Base-by-base conservation (phyloP, 2,329 filamentous ascomycete species). In the Trichothecium sympodiale region DNA sequence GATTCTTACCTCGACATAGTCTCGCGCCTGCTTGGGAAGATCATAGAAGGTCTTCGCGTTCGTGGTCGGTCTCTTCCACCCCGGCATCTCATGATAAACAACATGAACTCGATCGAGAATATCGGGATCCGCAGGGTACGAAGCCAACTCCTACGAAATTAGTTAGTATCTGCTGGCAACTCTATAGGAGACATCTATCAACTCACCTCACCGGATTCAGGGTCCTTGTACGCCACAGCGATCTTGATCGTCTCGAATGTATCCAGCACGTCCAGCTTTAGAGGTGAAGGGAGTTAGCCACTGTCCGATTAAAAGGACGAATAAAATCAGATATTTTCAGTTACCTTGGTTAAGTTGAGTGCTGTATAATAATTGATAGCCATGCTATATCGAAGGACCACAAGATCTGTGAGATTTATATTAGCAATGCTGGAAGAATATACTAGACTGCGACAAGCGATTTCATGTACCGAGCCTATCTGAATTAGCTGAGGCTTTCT, bases 171-270 rank as follows among this genome's bases (percentile, higher is more conserved):
- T n/a, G n/a, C n/a, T n/a, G n/a, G n/a, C n/a, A n/a, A n/a, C n/a
- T n/a, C n/a, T n/a, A n/a, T n/a, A n/a, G n/a, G n/a, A n/a, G n/a
- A 14, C 20, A n/a, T n/a, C n/a, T n/a, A n/a, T n/a, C n/a, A n/a
- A n/a, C n/a, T n/a, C n/a, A n/a, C n/a, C n/a, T n/a, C n/a, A n/a
- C n/a, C n/a, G n/a, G n/a, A n/a, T n/a, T n/a, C n/a, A n/a, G n/a
- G n/a, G n/a, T n/a, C 54, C 47, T 66, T 68, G 61, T 94, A 94
- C 2, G 74, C 76, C 10, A 81, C 73, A n/a, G 80, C 82, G 34
- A 84, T 67, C 56, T 87, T 83, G 59, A 93, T 71, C 50, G 76
- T 77, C 8, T 73, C 66, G 54, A 94, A 86, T 20, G 73, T 73
- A 53, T 87, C 81, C 13, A 87, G 66, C 27, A 86, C 69, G 28